Evolutionary conservation across 73 alveolate genomes (phyloP).

Genomic region (Durusdinium trenchii): DNA sequence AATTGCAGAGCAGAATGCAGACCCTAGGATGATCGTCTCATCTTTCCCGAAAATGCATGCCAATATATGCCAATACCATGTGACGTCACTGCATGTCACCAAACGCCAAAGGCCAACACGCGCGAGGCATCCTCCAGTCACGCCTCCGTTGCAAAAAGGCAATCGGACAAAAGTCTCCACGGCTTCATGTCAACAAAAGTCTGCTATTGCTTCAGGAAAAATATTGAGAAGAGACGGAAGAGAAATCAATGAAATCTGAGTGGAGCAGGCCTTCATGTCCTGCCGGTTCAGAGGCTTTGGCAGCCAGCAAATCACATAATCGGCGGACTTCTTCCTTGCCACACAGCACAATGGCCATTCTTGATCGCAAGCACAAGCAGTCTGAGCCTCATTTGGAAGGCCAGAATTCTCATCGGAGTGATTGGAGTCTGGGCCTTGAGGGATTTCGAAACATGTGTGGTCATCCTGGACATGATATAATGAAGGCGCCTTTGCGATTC

Average conservation of each 20-base stretch:
- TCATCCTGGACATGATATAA: not conserved
- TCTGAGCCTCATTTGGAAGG: not conserved
- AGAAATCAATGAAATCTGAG: not conserved
- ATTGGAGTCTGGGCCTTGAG: not conserved
- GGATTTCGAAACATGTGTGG: not conserved
- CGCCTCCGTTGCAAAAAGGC: not conserved
- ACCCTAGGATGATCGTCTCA: not conserved
- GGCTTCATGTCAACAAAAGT: no score
- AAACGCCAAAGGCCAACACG: not conserved
- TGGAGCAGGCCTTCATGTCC: not conserved
- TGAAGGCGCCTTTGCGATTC: not conserved
- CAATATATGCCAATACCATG: no score
- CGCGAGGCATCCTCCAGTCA: constrained; percentile 5
- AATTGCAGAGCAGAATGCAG: constrained; percentile 39
- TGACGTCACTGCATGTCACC: no score
- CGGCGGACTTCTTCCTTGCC: constrained; percentile 31
- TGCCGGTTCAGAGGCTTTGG: not conserved
- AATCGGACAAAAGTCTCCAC: no score
- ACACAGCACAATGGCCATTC: no score
- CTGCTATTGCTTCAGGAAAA: no score
- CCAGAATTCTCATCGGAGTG: not conserved
- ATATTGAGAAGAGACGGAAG: no score
- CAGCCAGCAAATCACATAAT: constrained; percentile 51
- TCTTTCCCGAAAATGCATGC: not conserved
- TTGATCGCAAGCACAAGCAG: not conserved